Evolutionary conservation across 2,329 filamentous ascomycete genomes (phyloP).

Genomic region (Lasiodiplodia citricola): DNA sequence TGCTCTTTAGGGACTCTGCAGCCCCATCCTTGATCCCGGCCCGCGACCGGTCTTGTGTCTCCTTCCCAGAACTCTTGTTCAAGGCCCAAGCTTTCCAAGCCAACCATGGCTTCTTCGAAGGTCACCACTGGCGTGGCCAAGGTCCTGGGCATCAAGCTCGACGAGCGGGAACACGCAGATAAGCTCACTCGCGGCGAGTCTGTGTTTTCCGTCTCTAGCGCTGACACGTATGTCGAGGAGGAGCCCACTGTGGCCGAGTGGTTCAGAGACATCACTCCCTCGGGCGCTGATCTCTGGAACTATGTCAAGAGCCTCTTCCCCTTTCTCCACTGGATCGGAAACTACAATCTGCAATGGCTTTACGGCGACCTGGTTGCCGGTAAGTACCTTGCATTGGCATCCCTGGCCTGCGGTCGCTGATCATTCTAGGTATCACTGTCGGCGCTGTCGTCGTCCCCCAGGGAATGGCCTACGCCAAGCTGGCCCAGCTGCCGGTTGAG

Average conservation of each 20-base stretch:
- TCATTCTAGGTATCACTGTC: constrained; percentile 66
- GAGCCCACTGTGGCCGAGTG: constrained; percentile 78
- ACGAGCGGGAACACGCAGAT: constrained; percentile 69
- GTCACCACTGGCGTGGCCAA: constrained; percentile 78
- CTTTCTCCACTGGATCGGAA: constrained; percentile 84
- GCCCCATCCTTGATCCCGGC: constrained; percentile 17
- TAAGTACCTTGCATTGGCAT: constrained; percentile 65
- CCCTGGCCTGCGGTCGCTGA: background rate
- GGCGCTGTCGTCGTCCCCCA: constrained; percentile 90
- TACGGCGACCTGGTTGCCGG: constrained; percentile 83
- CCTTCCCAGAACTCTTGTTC: background rate
- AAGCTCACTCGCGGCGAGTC: constrained; percentile 79
- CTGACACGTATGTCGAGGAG: constrained; percentile 81
- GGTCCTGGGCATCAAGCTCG: constrained; percentile 79
- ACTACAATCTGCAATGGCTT: constrained; percentile 91
- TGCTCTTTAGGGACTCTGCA: constrained; percentile 15
- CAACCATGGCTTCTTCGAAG: constrained; percentile 50
- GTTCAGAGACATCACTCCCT: constrained; percentile 69
- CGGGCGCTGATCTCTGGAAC: constrained; percentile 54
- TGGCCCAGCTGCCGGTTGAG: constrained; percentile 79
- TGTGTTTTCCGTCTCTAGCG: constrained; percentile 72
- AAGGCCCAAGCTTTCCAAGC: constrained; percentile 13
- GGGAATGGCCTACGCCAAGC: constrained; percentile 90
- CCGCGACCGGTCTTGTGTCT: constrained; percentile 4
- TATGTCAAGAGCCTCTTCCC: constrained; percentile 82